phyloP scores from a whole-genome alignment of 139 green algal species.

The Micromonas pusilla region DNA sequence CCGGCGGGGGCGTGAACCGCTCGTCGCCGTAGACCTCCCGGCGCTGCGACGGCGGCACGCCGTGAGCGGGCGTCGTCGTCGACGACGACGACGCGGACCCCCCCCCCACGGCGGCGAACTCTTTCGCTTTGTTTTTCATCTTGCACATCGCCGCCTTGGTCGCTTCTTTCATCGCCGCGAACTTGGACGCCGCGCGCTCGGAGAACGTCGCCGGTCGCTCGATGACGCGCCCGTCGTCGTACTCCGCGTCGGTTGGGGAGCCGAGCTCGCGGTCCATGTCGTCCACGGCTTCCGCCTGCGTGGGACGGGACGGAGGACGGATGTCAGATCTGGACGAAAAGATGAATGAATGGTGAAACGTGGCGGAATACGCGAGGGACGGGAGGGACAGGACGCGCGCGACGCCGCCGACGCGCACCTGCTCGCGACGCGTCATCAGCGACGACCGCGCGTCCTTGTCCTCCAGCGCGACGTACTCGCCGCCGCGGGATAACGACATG shows the following conservation, averaged over 20 bases:
- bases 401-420: slow-evolving; percentile 3
- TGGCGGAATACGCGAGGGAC: too few species aligned
- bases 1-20: too few species aligned
- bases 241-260: background rate
- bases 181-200: background rate
- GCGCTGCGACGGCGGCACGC: too few species aligned
- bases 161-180: background rate
- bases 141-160: background rate
- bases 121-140: background rate
- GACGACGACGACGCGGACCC: too few species aligned
- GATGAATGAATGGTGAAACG: too few species aligned
- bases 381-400: too few species aligned
- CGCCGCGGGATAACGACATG: too few species aligned
- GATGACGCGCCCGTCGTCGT: background rate
- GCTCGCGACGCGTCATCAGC: background rate
- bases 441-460: background rate
- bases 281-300: slow-evolving; percentile 13
- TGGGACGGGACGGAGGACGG: too few species aligned
- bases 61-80: too few species aligned
- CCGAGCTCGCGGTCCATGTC: slow-evolving; percentile 6
- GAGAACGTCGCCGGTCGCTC: background rate
- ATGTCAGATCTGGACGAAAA: too few species aligned
- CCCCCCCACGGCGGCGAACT: background rate
- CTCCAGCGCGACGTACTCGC: too few species aligned
- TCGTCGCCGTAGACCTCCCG: too few species aligned